Base-by-base conservation (phyloP, 2,329 filamentous ascomycete genomes). In the Falciphora oryzae region DNA sequence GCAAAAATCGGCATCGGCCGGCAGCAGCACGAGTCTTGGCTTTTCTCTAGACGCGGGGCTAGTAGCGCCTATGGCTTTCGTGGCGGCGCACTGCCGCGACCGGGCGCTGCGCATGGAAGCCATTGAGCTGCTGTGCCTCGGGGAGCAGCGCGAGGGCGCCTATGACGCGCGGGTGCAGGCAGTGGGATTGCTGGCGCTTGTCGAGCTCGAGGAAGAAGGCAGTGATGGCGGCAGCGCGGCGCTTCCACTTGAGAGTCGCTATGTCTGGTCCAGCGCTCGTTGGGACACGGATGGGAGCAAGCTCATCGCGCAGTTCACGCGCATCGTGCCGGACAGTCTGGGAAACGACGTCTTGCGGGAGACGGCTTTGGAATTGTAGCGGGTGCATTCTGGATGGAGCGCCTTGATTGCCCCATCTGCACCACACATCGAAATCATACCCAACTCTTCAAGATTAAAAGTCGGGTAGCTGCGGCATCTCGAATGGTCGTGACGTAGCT, bases 241-340 rank as follows among this genome's bases (percentile, higher is more conserved):
- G 27, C 57, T 13, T 35, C 58, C 58, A 31, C 58, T 31, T 22
- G 58, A 35, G 16, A n/a, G 16, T 16, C 28, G 58, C 14, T 25
- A 35, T 22, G 18, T 31, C 31, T 60, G 58, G 58, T 22, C 58
- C 16, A 10, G 22, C 27, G 58, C 14, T 5, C 11, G 58, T 18
- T 60, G 57, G 57, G 57, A 60, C 22, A 7, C 10, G 31, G 16
- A 35, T 4, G 27, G 31, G 5, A 22, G 29, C 6, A 60, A 14
- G 58, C 58, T 60, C 5, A 10, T 60, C 29, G 58, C 31, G 58
- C 58, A 38, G 58, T 60, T 60, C 58, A 60, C 31, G 58, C 10
- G 58, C 16, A 18, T 35, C 18, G n/a, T 60, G 28, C 58, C 58
- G 4, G 58, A 38, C n/a, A 11, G 14, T 8, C 18, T 31, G 27